Percentiles rank a stretch among this genome's conserved stretches.
phyloP scores from a whole-genome alignment of 257 asterid genomes.

The Fraxinus cuspidata region DNA sequence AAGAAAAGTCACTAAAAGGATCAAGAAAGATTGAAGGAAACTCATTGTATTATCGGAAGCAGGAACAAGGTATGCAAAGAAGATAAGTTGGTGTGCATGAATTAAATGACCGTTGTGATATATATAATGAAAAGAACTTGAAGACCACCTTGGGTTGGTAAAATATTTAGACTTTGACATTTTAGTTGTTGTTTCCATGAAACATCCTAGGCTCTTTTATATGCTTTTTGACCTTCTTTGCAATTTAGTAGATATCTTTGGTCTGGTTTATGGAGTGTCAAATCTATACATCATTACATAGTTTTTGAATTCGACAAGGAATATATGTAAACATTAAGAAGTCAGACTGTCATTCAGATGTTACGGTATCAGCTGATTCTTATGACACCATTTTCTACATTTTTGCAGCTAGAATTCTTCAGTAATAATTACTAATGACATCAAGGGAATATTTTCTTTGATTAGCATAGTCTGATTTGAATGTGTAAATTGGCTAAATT shows the following conservation, averaged over 20 bases:
- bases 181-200: constrained; percentile 23
- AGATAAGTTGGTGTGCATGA: constrained; percentile 30
- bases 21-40: constrained; percentile 22
- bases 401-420: constrained; percentile 30
- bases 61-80: constrained; percentile 25
- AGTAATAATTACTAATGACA: constrained; percentile 32
- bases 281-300: constrained; percentile 21
- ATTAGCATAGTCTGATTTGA: constrained; percentile 17
- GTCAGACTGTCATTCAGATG: background rate
- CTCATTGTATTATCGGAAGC: constrained; percentile 31
- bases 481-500: background rate
- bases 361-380: background rate
- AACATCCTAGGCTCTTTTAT: constrained; percentile 33
- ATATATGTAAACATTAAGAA: constrained; percentile 8
- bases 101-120: constrained; percentile 24
- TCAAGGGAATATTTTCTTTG: constrained; percentile 2
- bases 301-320: constrained; percentile 14
- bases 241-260: constrained; percentile 10
- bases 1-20: constrained; percentile 37
- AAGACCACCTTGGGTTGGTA: constrained; percentile 24
- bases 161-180: constrained; percentile 36
- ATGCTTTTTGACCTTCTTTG: constrained; percentile 21
- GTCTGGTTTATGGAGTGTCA: constrained; percentile 29
- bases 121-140: constrained; percentile 38
- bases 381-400: background rate